Percentiles rank a stretch among this genome's conserved stretches.
These are phyloP conservation scores for Coemansia sp. DNA, from an alignment of 192 early-diverging fungal species.

Conservation along the genomic window DNA sequence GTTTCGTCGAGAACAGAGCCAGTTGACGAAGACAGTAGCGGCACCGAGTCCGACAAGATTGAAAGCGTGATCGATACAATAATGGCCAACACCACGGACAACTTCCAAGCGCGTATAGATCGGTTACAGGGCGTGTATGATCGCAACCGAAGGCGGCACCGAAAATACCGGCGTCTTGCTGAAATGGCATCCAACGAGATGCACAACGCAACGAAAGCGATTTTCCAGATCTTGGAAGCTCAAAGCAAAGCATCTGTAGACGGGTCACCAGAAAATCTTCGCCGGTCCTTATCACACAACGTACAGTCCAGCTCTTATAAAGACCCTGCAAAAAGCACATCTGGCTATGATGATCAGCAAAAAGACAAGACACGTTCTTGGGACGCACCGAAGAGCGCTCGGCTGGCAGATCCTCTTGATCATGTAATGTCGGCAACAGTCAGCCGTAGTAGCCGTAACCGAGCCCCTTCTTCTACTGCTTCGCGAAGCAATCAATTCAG, in stretches of 20 bases:
- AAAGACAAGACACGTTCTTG: too few species aligned
- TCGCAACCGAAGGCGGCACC: conserved; percentile 15
- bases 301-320: too few species aligned
- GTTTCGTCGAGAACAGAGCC: background rate
- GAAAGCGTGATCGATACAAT: background rate
- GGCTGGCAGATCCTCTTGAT: too few species aligned
- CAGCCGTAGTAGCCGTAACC: too few species aligned
- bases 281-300: too few species aligned
- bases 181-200: conserved; percentile 33
- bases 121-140: conserved; percentile 16
- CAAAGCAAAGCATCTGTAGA: background rate
- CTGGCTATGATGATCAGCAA: too few species aligned
- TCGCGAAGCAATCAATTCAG: background rate
- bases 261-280: too few species aligned
- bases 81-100: background rate
- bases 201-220: conserved; percentile 18
- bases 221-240: background rate
- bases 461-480: too few species aligned
- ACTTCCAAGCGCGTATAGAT: background rate
- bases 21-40: background rate
- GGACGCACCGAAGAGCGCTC: too few species aligned
- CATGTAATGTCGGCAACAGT: too few species aligned
- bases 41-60: conserved; percentile 5
- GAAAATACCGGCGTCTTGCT: conserved; percentile 24
- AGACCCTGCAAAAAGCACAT: too few species aligned